Conservation (phyloP, 106 monocot genomes). For the Posidonia australis region DNA sequence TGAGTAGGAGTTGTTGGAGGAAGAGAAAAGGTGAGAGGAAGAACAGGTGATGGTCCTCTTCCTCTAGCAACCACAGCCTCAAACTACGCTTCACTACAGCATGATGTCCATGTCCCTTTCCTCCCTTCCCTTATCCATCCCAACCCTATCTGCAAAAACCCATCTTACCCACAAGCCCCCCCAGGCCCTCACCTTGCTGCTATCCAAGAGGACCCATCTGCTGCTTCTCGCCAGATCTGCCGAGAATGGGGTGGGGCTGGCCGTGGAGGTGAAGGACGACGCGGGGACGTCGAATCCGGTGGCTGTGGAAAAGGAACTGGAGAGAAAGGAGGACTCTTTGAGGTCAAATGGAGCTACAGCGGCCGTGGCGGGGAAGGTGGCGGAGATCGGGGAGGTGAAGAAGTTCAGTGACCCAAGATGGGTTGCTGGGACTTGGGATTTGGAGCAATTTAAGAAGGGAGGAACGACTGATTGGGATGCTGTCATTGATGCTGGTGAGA, state of each 20-base stretch:
- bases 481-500: slow-evolving; percentile 72
- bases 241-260: not conserved
- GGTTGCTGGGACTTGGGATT: slow-evolving; percentile 64
- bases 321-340: not conserved
- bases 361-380: not conserved
- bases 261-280: slow-evolving; percentile 2
- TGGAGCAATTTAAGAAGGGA: slow-evolving; percentile 43
- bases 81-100: slow-evolving; percentile 34
- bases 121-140: not conserved
- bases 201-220: slow-evolving; percentile 1
- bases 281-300: not conserved
- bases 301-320: not conserved
- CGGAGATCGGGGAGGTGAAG: not conserved
- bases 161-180: slow-evolving; percentile 53
- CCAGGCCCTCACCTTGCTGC: slow-evolving; percentile 9
- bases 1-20: too few species aligned
- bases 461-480: slow-evolving; percentile 64
- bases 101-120: slow-evolving; percentile 40
- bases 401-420: slow-evolving; percentile 57
- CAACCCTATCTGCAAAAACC: slow-evolving; percentile 23
- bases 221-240: slow-evolving; percentile 1
- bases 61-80: not conserved
- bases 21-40: not conserved
- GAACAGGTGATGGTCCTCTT: not conserved
- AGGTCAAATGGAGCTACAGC: not conserved